These are phyloP conservation scores for Raphanus hybrid DNA, from an alignment of 441 rosid species.

Conservation along the genomic window DNA sequence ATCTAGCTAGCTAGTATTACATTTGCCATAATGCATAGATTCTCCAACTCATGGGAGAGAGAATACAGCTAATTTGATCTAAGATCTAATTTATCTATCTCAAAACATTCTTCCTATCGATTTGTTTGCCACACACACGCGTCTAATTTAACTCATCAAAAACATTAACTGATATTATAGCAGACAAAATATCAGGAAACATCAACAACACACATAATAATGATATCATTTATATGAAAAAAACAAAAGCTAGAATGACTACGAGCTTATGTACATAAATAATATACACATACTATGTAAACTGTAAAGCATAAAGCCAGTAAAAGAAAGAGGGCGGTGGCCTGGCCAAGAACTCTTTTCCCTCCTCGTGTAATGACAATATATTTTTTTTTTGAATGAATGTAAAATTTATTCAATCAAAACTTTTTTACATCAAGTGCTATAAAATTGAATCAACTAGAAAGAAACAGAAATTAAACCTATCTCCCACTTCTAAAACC, in stretches of 20 bases:
- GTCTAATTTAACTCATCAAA: background rate
- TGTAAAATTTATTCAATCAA: no score
- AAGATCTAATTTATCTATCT: background rate
- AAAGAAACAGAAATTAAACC: no score
- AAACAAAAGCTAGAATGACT: constrained; percentile 1
- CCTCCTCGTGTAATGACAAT: background rate
- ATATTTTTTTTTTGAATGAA: no score
- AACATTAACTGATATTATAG: background rate
- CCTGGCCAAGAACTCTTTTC: background rate
- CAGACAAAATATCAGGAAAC: constrained; percentile 21
- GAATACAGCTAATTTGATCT: background rate
- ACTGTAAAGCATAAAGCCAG: background rate
- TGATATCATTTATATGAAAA: constrained; percentile 1
- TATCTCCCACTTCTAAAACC: no score
- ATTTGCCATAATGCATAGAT: background rate
- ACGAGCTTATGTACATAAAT: constrained; percentile 19
- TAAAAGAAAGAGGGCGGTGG: background rate
- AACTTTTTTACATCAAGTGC: no score
- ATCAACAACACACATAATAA: background rate
- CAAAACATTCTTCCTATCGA: background rate
- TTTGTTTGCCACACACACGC: constrained; percentile 9
- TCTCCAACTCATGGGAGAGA: constrained; percentile 9
- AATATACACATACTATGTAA: constrained; percentile 22
- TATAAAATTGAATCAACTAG: no score
- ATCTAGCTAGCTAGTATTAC: background rate